A percentile compares a stretch with the other conserved stretches of the same genome.
phyloP scores from a whole-genome alignment of 495 filamentous ascomycete genomes.

The Thozetella sp. region DNA sequence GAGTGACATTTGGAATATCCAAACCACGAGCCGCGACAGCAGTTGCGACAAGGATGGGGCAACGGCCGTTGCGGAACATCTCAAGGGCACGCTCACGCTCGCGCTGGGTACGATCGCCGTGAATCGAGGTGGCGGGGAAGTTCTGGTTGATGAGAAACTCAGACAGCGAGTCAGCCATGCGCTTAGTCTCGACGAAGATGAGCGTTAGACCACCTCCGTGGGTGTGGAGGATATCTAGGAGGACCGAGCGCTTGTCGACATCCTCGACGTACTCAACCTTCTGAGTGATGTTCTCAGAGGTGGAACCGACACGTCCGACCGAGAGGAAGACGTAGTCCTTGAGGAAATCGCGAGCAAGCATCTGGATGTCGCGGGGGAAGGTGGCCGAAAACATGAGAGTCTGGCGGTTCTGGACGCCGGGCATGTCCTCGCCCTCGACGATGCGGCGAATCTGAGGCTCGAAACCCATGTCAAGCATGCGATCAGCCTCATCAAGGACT shows the following conservation, averaged over 20 bases:
- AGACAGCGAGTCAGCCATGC: conserved; percentile 96
- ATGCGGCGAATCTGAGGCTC: conserved; percentile 99
- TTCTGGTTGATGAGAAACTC: conserved; percentile 98
- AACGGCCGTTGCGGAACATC: conserved; percentile 93
- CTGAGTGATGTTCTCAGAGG: conserved; percentile 99
- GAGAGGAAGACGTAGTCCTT: conserved; percentile 99
- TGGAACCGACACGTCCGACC: conserved; percentile 98
- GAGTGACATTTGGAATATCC: conserved; percentile 97
- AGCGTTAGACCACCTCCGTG: conserved; percentile 89
- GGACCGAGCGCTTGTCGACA: conserved; percentile 93
- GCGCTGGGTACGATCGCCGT: conserved; percentile 96
- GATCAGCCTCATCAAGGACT: conserved; percentile 98
- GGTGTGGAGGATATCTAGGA: conserved; percentile 96
- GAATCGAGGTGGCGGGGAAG: conserved; percentile 98
- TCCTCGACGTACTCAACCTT: conserved; percentile 99
- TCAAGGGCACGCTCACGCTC: conserved; percentile 98
- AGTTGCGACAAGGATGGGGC: conserved; percentile 95
- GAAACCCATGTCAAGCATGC: conserved; percentile 99
- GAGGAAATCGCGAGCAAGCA: conserved; percentile 96
- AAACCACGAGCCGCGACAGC: conserved; percentile 94
- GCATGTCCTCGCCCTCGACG: conserved; percentile 98
- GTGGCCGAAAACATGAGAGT: conserved; percentile 99
- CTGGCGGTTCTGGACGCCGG: conserved; percentile 78
- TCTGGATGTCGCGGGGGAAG: conserved; percentile 98
- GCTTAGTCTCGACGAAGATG: conserved; percentile 99